Conservation (phyloP, 1,139 yeast genomes). For the Eremothecium cymbalariae region DNA sequence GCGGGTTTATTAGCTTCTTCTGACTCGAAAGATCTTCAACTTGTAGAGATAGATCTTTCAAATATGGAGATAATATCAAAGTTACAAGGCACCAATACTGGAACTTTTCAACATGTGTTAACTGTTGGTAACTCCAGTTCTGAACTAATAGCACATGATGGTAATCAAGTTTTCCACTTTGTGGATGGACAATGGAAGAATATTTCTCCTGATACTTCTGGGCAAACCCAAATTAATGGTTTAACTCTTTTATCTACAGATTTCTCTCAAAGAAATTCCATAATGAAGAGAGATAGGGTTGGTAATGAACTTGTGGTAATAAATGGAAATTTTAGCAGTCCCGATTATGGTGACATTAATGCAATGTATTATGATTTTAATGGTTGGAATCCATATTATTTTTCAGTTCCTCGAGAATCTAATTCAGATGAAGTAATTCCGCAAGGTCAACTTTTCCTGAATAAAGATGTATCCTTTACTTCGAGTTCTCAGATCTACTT, state of each 20-base stretch:
- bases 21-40: too few species aligned
- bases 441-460: slow-evolving; percentile 29
- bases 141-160: slow-evolving; percentile 3
- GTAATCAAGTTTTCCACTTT: neutral
- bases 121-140: too few species aligned
- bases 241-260: slow-evolving; percentile 1
- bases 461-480: slow-evolving; percentile 33
- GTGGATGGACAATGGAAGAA: slow-evolving; percentile 13
- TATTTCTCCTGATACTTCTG: slow-evolving; percentile 6
- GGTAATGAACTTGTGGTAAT: slow-evolving; percentile 45
- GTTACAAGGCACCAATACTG: too few species aligned
- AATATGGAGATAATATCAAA: too few species aligned
- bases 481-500: slow-evolving; percentile 27
- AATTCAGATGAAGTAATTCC: slow-evolving; percentile 1
- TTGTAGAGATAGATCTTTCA: too few species aligned
- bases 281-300: slow-evolving; percentile 20
- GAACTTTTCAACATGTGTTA: too few species aligned
- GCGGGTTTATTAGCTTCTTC: slow-evolving; percentile 68
- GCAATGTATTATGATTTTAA: slow-evolving; percentile 65
- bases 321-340: slow-evolving; percentile 51
- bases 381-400: slow-evolving; percentile 63
- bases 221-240: slow-evolving; percentile 1
- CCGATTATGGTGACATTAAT: slow-evolving; percentile 51
- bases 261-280: neutral
- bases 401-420: slow-evolving; percentile 29